Conservation (phyloP, 2,329 filamentous ascomycete species). For the Fusarium paranaense region DNA sequence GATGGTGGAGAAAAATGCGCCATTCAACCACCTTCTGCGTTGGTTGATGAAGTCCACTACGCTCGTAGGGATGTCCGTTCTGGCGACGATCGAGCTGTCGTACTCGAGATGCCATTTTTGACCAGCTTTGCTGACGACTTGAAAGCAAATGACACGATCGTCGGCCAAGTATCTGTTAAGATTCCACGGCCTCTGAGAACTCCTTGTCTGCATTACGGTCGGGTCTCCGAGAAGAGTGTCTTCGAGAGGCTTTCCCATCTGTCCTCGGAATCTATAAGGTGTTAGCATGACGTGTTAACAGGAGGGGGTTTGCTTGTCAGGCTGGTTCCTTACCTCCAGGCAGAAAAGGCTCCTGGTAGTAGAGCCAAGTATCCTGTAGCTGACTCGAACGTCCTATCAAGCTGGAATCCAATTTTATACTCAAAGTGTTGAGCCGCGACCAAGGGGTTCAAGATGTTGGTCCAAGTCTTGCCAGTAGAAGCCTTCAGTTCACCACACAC, state of each 20-base stretch:
- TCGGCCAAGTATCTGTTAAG: conserved; percentile 6
- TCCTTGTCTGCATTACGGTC: neutral
- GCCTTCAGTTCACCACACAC: neutral
- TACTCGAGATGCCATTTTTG: neutral
- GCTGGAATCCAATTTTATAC: conserved; percentile 6
- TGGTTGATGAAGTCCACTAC: conserved; percentile 1
- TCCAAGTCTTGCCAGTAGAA: neutral
- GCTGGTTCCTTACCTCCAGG: neutral
- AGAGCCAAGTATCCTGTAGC: neutral
- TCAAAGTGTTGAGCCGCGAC: conserved; percentile 3
- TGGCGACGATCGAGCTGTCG: neutral
- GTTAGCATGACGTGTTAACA: neutral
- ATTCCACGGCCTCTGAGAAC: neutral
- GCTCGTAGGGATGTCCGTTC: neutral
- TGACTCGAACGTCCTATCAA: conserved; percentile 5
- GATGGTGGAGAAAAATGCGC: conserved; percentile 2
- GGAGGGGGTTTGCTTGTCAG: too few species aligned
- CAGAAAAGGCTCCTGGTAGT: neutral
- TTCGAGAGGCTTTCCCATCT: neutral
- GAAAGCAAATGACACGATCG: conserved; percentile 3
- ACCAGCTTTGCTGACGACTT: neutral
- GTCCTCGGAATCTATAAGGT: neutral
- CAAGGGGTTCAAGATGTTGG: neutral
- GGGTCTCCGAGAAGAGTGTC: conserved; percentile 13
- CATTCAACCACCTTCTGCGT: conserved; percentile 3